Conservation (phyloP, 2,329 filamentous ascomycete genomes). For the Neofusicoccum sp. region DNA sequence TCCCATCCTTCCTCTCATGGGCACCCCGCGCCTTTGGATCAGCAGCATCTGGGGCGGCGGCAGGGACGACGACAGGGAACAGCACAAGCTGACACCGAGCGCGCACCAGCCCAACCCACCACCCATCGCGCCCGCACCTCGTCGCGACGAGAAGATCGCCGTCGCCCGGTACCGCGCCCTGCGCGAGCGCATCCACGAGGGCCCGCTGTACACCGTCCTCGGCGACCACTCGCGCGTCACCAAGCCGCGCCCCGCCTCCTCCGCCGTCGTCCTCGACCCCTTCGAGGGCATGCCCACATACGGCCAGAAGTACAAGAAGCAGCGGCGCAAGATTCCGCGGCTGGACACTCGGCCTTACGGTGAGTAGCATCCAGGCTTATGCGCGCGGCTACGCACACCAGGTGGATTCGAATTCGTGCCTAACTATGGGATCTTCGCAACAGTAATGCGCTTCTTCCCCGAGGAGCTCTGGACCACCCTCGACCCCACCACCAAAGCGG, state of each 20-base stretch:
- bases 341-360: constrained; percentile 58
- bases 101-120: constrained; percentile 15
- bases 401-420: background rate
- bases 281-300: constrained; percentile 66
- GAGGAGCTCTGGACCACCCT: constrained; percentile 59
- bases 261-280: constrained; percentile 53
- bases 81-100: background rate
- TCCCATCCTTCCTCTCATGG: background rate
- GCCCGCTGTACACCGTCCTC: constrained; percentile 61
- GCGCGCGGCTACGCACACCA: background rate
- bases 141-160: constrained; percentile 48
- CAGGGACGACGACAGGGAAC: constrained; percentile 22
- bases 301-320: constrained; percentile 60
- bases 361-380: constrained; percentile 36
- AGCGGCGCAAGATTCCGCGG: constrained; percentile 57
- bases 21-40: background rate
- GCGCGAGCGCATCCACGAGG: constrained; percentile 60
- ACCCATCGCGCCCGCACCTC: constrained; percentile 37
- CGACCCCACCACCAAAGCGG: constrained; percentile 37
- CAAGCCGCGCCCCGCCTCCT: constrained; percentile 38
- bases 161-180: constrained; percentile 55
- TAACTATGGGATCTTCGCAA: constrained; percentile 17
- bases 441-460: constrained; percentile 62
- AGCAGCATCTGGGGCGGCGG: background rate
- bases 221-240: constrained; percentile 50